These are phyloP conservation scores for Tulasnella sp. DNA, from an alignment of 768 basidiomycete genomes.

Conservation along the genomic window DNA sequence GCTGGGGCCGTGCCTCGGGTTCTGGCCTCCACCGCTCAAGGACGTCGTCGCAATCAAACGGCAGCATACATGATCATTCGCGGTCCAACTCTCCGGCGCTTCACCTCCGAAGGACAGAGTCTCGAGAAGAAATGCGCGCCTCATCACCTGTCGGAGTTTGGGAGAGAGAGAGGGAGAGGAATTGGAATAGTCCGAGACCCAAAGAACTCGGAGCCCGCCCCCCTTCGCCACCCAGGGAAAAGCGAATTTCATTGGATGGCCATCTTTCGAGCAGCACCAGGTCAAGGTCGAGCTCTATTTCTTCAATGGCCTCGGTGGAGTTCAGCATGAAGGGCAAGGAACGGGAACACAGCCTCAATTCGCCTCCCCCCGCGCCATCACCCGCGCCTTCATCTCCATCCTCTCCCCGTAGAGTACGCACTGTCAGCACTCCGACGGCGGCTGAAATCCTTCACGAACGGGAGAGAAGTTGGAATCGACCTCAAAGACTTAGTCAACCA, in stretches of 20 bases:
- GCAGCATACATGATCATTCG: neutral
- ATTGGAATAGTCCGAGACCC: slow-evolving; percentile 29
- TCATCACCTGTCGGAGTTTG: slow-evolving; percentile 15
- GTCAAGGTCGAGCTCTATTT: slow-evolving; percentile 14
- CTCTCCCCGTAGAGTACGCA: neutral
- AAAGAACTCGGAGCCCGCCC: neutral
- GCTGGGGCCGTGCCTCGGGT: slow-evolving; percentile 8
- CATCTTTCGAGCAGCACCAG: neutral
- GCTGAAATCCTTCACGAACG: slow-evolving; percentile 26
- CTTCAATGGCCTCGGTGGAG: slow-evolving; percentile 1
- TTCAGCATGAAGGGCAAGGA: slow-evolving; percentile 8
- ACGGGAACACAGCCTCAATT: neutral
- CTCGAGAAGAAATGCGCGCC: slow-evolving; percentile 1
- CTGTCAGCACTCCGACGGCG: slow-evolving; percentile 16
- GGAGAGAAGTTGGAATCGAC: slow-evolving; percentile 20
- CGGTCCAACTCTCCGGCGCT: neutral
- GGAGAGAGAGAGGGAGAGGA: slow-evolving; percentile 28
- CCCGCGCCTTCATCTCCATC: slow-evolving; percentile 17
- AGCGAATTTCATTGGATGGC: neutral
- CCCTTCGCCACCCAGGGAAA: slow-evolving; percentile 10
- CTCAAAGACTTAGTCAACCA: slow-evolving; percentile 11
- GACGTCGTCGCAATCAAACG: neutral
- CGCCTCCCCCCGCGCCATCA: slow-evolving; percentile 19
- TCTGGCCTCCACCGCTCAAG: neutral
- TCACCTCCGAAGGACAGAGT: neutral